Percentiles rank a stretch among this genome's conserved stretches.
phyloP scores from a whole-genome alignment of 2,329 filamentous ascomycete species.

The Neofusicoccum sp. region DNA sequence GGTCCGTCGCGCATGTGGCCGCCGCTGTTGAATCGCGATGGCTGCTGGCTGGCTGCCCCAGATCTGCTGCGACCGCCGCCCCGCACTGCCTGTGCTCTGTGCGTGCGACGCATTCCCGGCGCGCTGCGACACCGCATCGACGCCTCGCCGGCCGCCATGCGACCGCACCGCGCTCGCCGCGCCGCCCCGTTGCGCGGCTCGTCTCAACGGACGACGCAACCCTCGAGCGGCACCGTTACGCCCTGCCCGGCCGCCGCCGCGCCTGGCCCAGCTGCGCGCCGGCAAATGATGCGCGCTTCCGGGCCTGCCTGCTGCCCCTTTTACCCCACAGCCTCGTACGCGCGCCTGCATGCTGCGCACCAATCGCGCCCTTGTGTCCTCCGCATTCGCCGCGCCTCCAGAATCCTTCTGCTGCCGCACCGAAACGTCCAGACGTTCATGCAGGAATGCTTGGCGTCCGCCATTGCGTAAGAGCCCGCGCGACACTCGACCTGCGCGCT shows the following conservation, averaged over 20 bases:
- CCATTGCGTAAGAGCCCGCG: background rate
- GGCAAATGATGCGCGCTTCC: background rate
- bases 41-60: background rate
- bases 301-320: background rate
- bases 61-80: background rate
- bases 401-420: background rate
- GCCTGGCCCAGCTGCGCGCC: background rate
- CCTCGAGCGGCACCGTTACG: constrained; percentile 11
- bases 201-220: background rate
- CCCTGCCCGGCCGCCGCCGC: background rate
- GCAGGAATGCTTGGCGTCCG: constrained; percentile 7
- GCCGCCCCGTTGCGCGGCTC: background rate
- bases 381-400: background rate
- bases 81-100: background rate
- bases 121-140: background rate
- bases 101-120: background rate
- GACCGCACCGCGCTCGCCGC: background rate
- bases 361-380: background rate
- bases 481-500: background rate
- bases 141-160: background rate
- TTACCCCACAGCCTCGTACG: background rate
- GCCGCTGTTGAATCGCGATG: background rate
- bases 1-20: background rate
- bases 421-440: background rate
- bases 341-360: background rate